These are phyloP conservation scores for Monilinia laxa DNA, from an alignment of 2,329 filamentous ascomycete species.

Conservation along the genomic window DNA sequence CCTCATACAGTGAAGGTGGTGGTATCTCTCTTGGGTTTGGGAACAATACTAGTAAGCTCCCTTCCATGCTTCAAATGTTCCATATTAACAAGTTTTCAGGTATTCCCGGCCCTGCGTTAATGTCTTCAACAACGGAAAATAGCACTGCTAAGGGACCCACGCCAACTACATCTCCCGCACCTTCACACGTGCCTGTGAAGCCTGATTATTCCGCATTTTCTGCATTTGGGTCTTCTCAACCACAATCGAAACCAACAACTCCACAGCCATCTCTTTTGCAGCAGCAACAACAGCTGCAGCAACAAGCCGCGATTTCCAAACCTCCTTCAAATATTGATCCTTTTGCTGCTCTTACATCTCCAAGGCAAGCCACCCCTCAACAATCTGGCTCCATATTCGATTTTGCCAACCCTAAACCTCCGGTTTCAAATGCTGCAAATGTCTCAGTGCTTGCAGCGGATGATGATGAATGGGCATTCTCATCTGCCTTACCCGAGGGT, in stretches of 20 bases:
- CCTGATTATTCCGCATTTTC: constrained; percentile 53
- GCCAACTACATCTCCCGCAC: constrained; percentile 42
- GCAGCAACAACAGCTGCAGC: constrained; percentile 41
- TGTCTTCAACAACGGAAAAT: constrained; percentile 62
- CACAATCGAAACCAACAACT: constrained; percentile 52
- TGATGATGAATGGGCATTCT: constrained; percentile 94
- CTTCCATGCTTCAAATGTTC: not conserved
- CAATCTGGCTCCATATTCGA: constrained; percentile 52
- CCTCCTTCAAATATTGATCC: constrained; percentile 52
- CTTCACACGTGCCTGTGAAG: constrained; percentile 30
- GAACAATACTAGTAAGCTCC: constrained; percentile 60
- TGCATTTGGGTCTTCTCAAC: constrained; percentile 53
- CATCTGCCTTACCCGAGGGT: constrained; percentile 74
- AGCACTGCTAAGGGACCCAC: constrained; percentile 55
- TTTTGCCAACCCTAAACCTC: constrained; percentile 42
- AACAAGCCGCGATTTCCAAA: constrained; percentile 41
- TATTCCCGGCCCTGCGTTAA: constrained; percentile 60
- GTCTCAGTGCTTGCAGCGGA: constrained; percentile 51
- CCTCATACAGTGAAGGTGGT: constrained; percentile 69
- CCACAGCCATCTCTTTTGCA: constrained; percentile 52
- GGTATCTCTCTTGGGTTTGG: constrained; percentile 81
- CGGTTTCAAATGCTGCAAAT: constrained; percentile 39
- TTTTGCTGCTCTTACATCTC: constrained; percentile 52
- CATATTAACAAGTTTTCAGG: constrained; percentile 46
- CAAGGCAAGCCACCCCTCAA: constrained; percentile 47